A percentile compares a stretch with the other conserved stretches of the same genome.
Evolutionary conservation across 148 eudicot species (phyloP).

Genomic region (Cornus florida): DNA sequence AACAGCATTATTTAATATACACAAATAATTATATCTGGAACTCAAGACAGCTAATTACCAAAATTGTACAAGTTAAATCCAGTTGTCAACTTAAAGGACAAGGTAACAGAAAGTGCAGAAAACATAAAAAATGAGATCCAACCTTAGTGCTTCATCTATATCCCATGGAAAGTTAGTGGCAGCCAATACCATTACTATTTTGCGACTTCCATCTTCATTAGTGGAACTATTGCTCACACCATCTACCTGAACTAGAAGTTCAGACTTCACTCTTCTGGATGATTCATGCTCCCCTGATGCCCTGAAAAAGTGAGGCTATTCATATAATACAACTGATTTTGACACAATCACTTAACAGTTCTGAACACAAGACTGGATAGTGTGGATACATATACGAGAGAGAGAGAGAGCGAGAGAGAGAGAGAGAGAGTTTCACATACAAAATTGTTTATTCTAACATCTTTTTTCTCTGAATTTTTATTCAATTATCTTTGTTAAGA

Average conservation of each 20-base stretch:
- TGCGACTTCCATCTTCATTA: slow-evolving; percentile 87
- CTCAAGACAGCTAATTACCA: neutral
- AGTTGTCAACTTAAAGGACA: neutral
- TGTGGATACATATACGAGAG: neutral
- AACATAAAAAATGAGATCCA: neutral
- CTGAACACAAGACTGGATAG: neutral
- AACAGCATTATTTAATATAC: neutral
- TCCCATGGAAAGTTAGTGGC: slow-evolving; percentile 99
- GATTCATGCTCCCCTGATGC: slow-evolving; percentile 99
- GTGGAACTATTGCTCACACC: slow-evolving; percentile 79
- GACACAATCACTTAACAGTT: no score
- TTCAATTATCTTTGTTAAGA: no score
- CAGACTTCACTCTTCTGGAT: slow-evolving; percentile 97
- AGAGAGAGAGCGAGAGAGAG: neutral
- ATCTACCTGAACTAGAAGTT: slow-evolving; percentile 96
- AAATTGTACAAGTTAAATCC: neutral
- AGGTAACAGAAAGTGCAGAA: neutral
- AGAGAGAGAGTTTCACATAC: no score
- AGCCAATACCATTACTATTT: slow-evolving; percentile 97
- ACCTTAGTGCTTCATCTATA: slow-evolving; percentile 98
- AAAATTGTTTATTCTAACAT: no score
- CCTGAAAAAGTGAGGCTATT: slow-evolving; percentile 36
- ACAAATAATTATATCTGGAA: neutral
- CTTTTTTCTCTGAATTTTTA: no score
- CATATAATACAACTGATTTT: no score